Evolutionary conservation across 495 filamentous ascomycete species (phyloP), one percentile per base, ranked within the genome.

Genomic region (Penicillium bovifimosum): DNA sequence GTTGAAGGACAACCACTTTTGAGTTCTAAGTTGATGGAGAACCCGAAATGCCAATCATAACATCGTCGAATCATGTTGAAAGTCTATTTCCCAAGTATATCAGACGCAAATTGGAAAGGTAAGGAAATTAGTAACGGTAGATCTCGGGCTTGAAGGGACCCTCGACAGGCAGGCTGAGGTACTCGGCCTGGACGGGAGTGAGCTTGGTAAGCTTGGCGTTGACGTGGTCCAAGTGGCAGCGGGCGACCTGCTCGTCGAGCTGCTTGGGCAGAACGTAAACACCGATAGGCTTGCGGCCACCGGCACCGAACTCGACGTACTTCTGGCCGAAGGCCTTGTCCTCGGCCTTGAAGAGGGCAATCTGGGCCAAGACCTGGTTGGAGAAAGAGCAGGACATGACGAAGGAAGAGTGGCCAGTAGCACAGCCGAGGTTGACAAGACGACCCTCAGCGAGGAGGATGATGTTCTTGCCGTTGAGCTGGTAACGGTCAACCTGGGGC

Each of bases 341-440:
- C 69, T 86, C 80, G 61, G 85, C 84, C 85, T 97, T 97, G 86
- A 76, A 98, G 57, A 98, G 80, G 79, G 96, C 87, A 76, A 98
- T 98, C 79, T 98, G 93, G 26, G 93, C 93, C 68, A 98, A 89
- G 58, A 96, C 93, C 82, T 98, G 93, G 85, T 98, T 98, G 80
- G 92, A 96, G 87, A 98, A 98, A 55, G 91, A 96, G 88, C 93
- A 98, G 59, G 90, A 95, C 93, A 98, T 96, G 82, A 98, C 93
- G 78, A 98, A 98, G 42, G 92, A 96, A 62, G 91, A 96, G 87
- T 98, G 93, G 55, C 93, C 93, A 53, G 93, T 98, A 67, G 93
- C 93, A 77, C 93, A 98, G 72, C 93, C 93, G 49, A 98, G 80
- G 82, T 98, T 98, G 76, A 98, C 95, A 50, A 98, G 87, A 80